Evolutionary conservation across 1,139 yeast species (phyloP), one percentile per base, ranked within the genome.

Genomic region (Sporopachydermia cereana): DNA sequence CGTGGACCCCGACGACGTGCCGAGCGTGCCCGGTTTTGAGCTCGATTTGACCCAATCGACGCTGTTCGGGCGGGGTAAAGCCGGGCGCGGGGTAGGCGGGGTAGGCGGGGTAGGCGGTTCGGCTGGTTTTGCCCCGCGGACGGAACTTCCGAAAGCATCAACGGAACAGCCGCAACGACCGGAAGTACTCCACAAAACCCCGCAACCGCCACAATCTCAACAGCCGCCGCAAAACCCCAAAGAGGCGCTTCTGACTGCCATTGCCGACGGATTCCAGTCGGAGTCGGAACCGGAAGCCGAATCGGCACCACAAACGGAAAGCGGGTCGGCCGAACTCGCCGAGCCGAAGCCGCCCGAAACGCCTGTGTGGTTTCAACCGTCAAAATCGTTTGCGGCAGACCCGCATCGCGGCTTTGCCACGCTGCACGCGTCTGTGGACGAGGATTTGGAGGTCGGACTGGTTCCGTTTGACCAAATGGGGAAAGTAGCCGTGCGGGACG

Each of bases 401-500:
- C 22, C 39, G 22, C 18, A 34, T 34, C 9, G 9, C 9, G 39
- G 39, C 9, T 9, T 5, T 34, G 39, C 9, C 12, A 21, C 12
- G 22, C 20, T 21, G 5, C 12, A 20, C 5, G 17, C 9, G 7
- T 12, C 5, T 7, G 22, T n/a, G 9, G 39, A 34, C 17, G 39
- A 34, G 22, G 39, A 34, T 34, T 20, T 34, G 5, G 39, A 34
- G 22, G 39, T n/a, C 12, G 39, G 39, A n/a, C 22, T 34, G 5
- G n/a, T 34, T 21, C 39, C 39, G 9, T 34, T 31, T n/a, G 43
- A 31, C 5, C 14, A 44, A 14, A 23, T 7, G n/a, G 48, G 58
- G 24, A 53, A 56, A 1, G 57, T 73, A 3, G 83, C 78, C 48
- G 81, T 76, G 39, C 83, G 79, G 52, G 12, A 25, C 7, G 29